Base-by-base conservation (phyloP, 2,329 filamentous ascomycete genomes). In the Alternaria sp. region DNA sequence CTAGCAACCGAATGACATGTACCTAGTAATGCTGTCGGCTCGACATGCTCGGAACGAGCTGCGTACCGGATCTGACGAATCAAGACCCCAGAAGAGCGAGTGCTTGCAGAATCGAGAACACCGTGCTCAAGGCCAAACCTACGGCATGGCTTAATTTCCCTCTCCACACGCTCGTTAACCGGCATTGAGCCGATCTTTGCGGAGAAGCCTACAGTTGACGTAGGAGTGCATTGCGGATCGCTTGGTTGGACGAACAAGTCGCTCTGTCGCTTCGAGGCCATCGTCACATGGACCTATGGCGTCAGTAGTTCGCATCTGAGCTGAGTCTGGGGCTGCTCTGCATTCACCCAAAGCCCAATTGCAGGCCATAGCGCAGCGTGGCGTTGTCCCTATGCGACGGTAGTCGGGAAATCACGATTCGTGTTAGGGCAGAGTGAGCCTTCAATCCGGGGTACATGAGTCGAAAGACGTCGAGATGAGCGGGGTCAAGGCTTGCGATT, bases 231-330 rank as follows among this genome's bases (percentile, higher is more conserved):
- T 55, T 28, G 18, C 21, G 43, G 21, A 10, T 30, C 28, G 10
- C 21, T 25, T 58, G 26, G 41, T 60, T 50, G 62, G 46, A 18
- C 30, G 20, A 30, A 43, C n/a, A 12, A 25, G 45, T 30, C n/a
- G 25, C 43, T 30, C 26, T 18, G n/a, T 55, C 46, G 26, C 44
- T 26, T 54, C 46, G 50, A 54, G 41, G 9, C n/a, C 23, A 25
- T 33, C 37, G 60, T 62, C 63, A 65, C 63, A 66, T 64, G 51
- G 55, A 49, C 55, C 58, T 55, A 21, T 54, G 45, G 33, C 45
- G 47, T 44, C 41, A 54, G 28, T 54, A 37, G 33, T 20, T 45
- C 55, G 45, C 28, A 30, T 59, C 26, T 54, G 55, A 55, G 37
- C 49, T 53, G 20, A 41, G 28, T 37, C 44, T 47, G 55, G 60